These are phyloP conservation scores for Cyberlindnera euphorbiae DNA, from an alignment of 805 yeast species.

Conservation along the genomic window DNA sequence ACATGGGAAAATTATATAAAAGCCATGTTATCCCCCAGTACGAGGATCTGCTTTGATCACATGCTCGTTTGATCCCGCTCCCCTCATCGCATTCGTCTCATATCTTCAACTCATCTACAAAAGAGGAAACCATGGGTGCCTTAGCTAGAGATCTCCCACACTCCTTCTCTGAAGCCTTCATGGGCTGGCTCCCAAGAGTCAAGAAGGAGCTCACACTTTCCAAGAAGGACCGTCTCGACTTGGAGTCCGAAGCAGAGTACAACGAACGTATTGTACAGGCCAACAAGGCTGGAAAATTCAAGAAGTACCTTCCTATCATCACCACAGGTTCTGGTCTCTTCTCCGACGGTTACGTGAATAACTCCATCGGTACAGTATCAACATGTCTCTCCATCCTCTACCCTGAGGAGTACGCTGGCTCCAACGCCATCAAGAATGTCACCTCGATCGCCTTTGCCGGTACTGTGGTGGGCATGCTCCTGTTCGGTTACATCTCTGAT, in stretches of 20 bases:
- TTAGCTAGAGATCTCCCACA: constrained; percentile 45
- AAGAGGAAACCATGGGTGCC: constrained; percentile 6
- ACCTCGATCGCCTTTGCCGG: constrained; percentile 90
- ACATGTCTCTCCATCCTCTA: constrained; percentile 66
- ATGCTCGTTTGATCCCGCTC: too few relatives aligned
- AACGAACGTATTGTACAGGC: constrained; percentile 16
- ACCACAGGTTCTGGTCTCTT: constrained; percentile 91
- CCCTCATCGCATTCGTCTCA: too few relatives aligned
- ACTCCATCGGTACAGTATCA: constrained; percentile 73
- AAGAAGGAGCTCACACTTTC: constrained; percentile 39
- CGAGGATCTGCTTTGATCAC: too few relatives aligned
- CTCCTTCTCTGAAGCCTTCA: constrained; percentile 31
- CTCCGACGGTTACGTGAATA: constrained; percentile 90
- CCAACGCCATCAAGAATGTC: constrained; percentile 73
- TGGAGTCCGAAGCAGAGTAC: constrained; percentile 25
- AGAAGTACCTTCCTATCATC: constrained; percentile 60
- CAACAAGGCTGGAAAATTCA: constrained; percentile 19
- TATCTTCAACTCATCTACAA: too few relatives aligned
- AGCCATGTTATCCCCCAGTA: too few relatives aligned
- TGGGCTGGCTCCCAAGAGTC: constrained; percentile 40
- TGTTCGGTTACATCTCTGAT: constrained; percentile 80
- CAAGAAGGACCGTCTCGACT: constrained; percentile 22
- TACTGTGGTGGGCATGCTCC: constrained; percentile 79
- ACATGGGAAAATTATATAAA: too few relatives aligned
- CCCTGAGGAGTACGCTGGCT: constrained; percentile 53